These are phyloP conservation scores for Rossbeevera mucosa DNA, from an alignment of 768 basidiomycete genomes.

Conservation along the genomic window DNA sequence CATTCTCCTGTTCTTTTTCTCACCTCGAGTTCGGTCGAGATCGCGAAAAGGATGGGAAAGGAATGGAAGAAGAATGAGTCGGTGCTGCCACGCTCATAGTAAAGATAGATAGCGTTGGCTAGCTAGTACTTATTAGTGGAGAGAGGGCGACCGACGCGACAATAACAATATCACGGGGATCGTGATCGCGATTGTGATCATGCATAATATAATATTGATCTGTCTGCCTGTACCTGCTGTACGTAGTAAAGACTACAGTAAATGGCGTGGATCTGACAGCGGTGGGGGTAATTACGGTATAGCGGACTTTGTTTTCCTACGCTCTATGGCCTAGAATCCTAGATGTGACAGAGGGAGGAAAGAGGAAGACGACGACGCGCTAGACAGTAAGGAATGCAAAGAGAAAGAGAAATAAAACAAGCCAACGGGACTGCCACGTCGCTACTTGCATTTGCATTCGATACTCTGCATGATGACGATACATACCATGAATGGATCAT, in stretches of 20 bases:
- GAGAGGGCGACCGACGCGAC: slow-evolving; percentile 4
- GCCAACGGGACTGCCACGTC: slow-evolving; percentile 15
- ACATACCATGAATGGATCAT: slow-evolving; percentile 16
- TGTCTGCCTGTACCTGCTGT: background rate
- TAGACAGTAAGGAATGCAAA: background rate
- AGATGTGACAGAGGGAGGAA: too few species aligned
- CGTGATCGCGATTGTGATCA: background rate
- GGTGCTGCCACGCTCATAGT: slow-evolving; percentile 19
- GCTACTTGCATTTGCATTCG: background rate
- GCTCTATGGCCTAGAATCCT: slow-evolving; percentile 24
- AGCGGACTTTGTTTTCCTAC: slow-evolving; percentile 19
- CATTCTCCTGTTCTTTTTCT: background rate
- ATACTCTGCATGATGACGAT: background rate
- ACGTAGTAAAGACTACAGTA: background rate
- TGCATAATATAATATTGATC: background rate
- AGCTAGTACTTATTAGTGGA: slow-evolving; percentile 16
- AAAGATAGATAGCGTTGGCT: background rate
- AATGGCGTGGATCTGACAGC: slow-evolving; percentile 10
- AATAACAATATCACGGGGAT: background rate
- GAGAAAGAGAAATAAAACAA: slow-evolving; percentile 5
- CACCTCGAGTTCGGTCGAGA: slow-evolving; percentile 1
- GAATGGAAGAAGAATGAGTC: background rate
- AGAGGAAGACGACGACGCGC: background rate
- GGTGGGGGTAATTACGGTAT: slow-evolving; percentile 16
- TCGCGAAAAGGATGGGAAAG: background rate